These are phyloP conservation scores for Pythium rishiriense DNA, from an alignment of 352 stramenopile species.

Conservation along the genomic window DNA sequence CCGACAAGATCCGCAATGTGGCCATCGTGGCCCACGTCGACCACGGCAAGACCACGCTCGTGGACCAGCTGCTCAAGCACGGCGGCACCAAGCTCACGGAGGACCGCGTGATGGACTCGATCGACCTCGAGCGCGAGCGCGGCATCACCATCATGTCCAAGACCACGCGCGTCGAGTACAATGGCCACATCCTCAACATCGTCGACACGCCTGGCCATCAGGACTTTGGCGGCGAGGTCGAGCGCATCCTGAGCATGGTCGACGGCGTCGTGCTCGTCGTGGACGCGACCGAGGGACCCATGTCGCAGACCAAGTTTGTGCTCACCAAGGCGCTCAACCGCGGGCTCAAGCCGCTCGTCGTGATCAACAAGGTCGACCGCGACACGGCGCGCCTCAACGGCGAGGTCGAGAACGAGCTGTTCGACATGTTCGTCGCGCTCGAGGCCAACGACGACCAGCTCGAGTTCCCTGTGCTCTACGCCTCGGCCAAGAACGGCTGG, in stretches of 20 bases:
- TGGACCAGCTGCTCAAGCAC: constrained; percentile 97
- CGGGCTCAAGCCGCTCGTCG: constrained; percentile 93
- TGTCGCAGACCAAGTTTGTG: constrained; percentile 99
- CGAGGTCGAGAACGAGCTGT: constrained; percentile 96
- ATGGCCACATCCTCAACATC: constrained; percentile 95
- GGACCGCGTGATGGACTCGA: constrained; percentile 98
- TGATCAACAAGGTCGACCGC: constrained; percentile 99
- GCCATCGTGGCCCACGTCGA: constrained; percentile 96
- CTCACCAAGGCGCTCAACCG: constrained; percentile 94
- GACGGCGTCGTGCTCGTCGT: constrained; percentile 98
- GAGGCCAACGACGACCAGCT: constrained; percentile 94
- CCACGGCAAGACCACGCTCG: constrained; percentile 98
- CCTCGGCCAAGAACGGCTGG: constrained; percentile 95
- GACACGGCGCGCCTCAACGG: constrained; percentile 88
- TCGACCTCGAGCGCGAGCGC: constrained; percentile 97
- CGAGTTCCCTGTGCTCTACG: constrained; percentile 97
- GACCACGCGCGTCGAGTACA: constrained; percentile 95
- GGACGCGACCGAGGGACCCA: constrained; percentile 95
- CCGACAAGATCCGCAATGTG: constrained; percentile 84
- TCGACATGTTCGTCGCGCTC: constrained; percentile 96
- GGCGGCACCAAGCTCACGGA: constrained; percentile 85
- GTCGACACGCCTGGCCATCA: constrained; percentile 98
- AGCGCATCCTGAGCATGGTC: constrained; percentile 97
- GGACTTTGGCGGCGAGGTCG: constrained; percentile 99
- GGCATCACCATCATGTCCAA: constrained; percentile 99